Base-by-base conservation (phyloP, 768 basidiomycete species). In the Amanita jacksonii region DNA sequence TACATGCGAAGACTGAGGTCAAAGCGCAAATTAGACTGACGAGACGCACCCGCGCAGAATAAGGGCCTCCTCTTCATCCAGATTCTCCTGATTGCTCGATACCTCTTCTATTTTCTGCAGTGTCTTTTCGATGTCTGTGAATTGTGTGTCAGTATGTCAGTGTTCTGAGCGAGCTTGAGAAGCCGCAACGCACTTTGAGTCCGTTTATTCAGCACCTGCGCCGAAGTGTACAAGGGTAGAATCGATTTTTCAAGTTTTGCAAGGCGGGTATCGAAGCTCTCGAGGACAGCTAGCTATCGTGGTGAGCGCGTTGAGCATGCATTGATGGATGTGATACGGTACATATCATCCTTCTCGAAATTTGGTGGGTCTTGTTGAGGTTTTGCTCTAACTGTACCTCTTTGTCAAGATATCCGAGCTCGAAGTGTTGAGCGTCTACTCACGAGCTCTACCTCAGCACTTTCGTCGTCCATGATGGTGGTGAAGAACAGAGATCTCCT, bases 331-430 rank as follows among this genome's bases (percentile, higher is more conserved):
- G 19, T 16, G 28, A 18, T 32, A 57, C 83, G 44, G n/a, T 64
- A 90, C 86, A 76, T 48, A 77, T 88, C 87, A 91, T 90, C 40
- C 85, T 71, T 54, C 84, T 82, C 1, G 87, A 89, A 48, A 87
- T 83, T 54, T 85, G 85, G 16, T 76, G 75, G 0, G 87, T 90
- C 63, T 89, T 90, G 60, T 84, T 79, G 33, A 91, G 67, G 57
- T 90, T 89, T 61, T 90, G 88, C 63, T 91, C 85, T 8, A 91
- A 72, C 87, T 87, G 35, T 20, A 19, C n/a, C 22, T 6, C 2
- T 8, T 1, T 8, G 7, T 19, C 8, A 28, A 8, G 24, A 19
- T 8, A 8, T 10, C 10, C 15, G 37, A 4, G 9, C 12, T 13
- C 8, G 9, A 2, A 1, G 18, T n/a, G 25, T 8, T 3, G n/a